Evolutionary conservation across 441 rosid genomes (phyloP).

Genomic region (Rhodomyrtus psidioides): DNA sequence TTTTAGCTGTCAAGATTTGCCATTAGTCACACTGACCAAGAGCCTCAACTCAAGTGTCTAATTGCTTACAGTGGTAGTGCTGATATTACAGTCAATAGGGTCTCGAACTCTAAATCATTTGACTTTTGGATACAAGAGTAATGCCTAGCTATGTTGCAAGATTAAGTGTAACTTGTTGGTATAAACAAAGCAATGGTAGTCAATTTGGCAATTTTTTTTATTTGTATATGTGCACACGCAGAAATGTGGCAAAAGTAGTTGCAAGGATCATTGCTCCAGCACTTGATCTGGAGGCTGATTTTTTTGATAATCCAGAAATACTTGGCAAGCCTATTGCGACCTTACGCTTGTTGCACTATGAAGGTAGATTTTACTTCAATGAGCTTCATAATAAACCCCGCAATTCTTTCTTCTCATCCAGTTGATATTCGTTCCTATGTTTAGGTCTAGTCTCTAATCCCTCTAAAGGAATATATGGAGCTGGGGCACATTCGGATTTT

Average conservation of each 20-base stretch:
- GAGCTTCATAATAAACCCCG: not conserved
- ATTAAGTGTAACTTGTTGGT: not conserved
- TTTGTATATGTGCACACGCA: constrained; percentile 9
- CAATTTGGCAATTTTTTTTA: not conserved
- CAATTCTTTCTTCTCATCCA: not conserved
- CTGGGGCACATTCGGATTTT: constrained; percentile 86
- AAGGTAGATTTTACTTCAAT: constrained; percentile 28
- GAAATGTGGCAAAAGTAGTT: constrained; percentile 52
- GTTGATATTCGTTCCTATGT: not conserved
- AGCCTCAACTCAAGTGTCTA: not conserved
- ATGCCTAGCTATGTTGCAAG: not conserved
- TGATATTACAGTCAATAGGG: not conserved
- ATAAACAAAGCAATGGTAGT: not conserved
- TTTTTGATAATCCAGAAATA: constrained; percentile 67
- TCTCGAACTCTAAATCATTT: not conserved
- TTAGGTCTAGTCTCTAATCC: constrained; percentile 56
- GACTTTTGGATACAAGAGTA: not conserved
- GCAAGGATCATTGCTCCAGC: constrained; percentile 77
- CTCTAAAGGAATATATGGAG: constrained; percentile 61
- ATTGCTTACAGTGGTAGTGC: not conserved
- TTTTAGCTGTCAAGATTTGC: not conserved
- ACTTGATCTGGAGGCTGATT: constrained; percentile 60
- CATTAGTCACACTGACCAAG: not conserved
- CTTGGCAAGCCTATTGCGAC: constrained; percentile 66
- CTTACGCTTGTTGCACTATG: constrained; percentile 63